phyloP scores from a whole-genome alignment of 1,284 basidiomycete species.

The Phylloboletellus chloephorus region DNA sequence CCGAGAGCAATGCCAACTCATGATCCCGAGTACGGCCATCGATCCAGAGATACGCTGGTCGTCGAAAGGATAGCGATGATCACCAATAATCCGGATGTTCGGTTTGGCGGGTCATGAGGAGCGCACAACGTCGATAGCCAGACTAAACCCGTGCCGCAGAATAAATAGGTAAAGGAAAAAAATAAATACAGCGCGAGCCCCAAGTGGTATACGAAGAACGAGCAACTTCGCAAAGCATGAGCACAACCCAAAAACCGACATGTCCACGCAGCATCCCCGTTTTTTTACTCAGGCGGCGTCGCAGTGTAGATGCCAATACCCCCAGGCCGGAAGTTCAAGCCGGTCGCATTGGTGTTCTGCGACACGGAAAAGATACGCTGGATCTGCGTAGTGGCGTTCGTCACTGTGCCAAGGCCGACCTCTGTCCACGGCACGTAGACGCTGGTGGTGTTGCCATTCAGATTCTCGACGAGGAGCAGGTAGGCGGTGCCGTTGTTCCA shows the following conservation, averaged over 20 bases:
- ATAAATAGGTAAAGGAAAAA: no score
- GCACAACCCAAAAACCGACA: background rate
- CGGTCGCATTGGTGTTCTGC: slow-evolving; percentile 17
- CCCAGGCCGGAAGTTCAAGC: slow-evolving; percentile 16
- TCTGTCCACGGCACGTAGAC: slow-evolving; percentile 18
- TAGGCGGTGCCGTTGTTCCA: slow-evolving; percentile 24
- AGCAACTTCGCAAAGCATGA: no score
- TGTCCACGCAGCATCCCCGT: background rate
- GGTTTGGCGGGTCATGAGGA: no score
- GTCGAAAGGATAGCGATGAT: no score
- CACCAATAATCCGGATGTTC: no score
- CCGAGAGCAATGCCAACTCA: no score
- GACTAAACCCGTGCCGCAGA: no score
- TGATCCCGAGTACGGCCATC: no score
- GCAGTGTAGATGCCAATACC: slow-evolving; percentile 26
- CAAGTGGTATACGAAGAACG: no score
- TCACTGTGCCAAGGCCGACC: slow-evolving; percentile 17
- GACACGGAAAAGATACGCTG: slow-evolving; percentile 11
- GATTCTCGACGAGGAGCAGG: slow-evolving; percentile 21
- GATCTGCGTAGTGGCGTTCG: slow-evolving; percentile 21
- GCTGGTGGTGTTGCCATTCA: background rate
- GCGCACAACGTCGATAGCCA: no score
- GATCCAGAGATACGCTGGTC: no score
- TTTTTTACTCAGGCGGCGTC: slow-evolving; percentile 3
- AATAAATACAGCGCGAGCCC: background rate